phyloP scores from a whole-genome alignment of 2,329 filamentous ascomycete species.

The Cladosporium sp. region DNA sequence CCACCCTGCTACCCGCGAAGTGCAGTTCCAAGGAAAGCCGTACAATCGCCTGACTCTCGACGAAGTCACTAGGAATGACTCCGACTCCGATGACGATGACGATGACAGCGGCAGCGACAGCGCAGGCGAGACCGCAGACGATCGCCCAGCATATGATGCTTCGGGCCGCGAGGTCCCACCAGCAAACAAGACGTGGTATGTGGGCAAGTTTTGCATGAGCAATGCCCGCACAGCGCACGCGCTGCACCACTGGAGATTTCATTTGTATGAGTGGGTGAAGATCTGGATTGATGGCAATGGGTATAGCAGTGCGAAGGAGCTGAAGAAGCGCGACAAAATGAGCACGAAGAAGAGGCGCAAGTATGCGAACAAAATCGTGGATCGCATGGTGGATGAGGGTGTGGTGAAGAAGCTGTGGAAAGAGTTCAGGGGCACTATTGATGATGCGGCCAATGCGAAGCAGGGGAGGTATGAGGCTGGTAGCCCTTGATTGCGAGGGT shows the following conservation, averaged over 20 bases:
- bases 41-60: conserved; percentile 69
- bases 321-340: conserved; percentile 64
- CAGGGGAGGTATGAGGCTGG: conserved; percentile 25
- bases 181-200: conserved; percentile 51
- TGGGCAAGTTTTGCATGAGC: conserved; percentile 60
- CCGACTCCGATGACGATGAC: conserved; percentile 52
- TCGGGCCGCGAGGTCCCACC: conserved; percentile 52
- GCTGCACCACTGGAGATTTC: conserved; percentile 74
- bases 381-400: conserved; percentile 62
- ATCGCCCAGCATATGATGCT: conserved; percentile 48
- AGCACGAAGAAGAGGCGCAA: conserved; percentile 61
- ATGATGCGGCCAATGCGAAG: conserved; percentile 58
- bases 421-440: conserved; percentile 66
- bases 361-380: conserved; percentile 65
- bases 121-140: conserved; percentile 32
- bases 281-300: conserved; percentile 61
- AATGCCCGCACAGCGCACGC: conserved; percentile 72
- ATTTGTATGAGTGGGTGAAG: conserved; percentile 72
- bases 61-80: conserved; percentile 56
- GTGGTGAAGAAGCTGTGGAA: conserved; percentile 64
- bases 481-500: conserved; percentile 10
- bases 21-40: conserved; percentile 65
- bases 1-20: conserved; percentile 67
- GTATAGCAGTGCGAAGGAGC: conserved; percentile 58
- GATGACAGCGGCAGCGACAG: conserved; percentile 40